Evolutionary conservation across 148 eudicot species (phyloP), one percentile per base, ranked within the genome.

Genomic region (Cornus suecica): DNA sequence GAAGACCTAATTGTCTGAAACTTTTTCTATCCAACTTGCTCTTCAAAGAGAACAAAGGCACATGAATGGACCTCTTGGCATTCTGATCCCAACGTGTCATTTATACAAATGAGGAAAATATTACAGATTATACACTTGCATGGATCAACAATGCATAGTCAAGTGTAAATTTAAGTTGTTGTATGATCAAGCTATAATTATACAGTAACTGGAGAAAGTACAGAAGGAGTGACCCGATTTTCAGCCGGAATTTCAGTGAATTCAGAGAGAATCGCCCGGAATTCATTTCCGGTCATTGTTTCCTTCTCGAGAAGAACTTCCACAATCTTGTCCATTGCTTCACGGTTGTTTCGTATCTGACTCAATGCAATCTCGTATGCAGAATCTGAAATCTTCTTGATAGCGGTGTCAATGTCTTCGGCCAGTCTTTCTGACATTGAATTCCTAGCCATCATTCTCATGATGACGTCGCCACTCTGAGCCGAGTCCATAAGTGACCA

Each of bases 371-470:
- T 91, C 84, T 87, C 86, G 34, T 95, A 95, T 20, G 97, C 99
- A 29, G 75, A 78, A 31, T 95, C 99, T 1, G 99, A 91, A 37
- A 95, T 51, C 73, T 81, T 90, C 88, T 93, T 95, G 31, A 95
- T 85, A 15, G 97, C 99, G 60, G 84, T 42, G 76, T 95, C 99
- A 30, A 95, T 95, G 68, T 95, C 99, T 86, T 92, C 97, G 5
- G 99, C 99, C 1, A 95, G 97, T 82, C 60, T 95, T 77, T 92
- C 99, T 1, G 99, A 95, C 99, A 95, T 95, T 26, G 97, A 92
- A 69, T 95, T 95, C 70, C 99, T 86, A 2, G 99, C 99, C 99
- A 92, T 95, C 99, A 95, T 95, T 86, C 99, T 86, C 99, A 95
- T 93, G 66, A 92, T 92, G 34, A 95, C 90, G 76, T 95, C 99